These are phyloP conservation scores for Cordyceps cicadae DNA, from an alignment of 2,329 filamentous ascomycete genomes.

Conservation along the genomic window DNA sequence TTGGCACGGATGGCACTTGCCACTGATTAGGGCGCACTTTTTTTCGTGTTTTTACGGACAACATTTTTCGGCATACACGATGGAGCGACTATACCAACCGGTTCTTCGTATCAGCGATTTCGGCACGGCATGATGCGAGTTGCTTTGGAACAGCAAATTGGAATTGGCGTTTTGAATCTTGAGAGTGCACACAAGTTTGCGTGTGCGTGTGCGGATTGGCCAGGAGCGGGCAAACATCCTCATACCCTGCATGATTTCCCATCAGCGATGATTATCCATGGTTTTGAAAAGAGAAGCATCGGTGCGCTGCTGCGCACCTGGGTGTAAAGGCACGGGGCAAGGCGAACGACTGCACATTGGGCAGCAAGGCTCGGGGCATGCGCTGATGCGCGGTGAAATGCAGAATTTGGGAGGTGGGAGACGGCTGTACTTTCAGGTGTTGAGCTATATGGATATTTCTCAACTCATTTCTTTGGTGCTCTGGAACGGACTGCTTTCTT, in stretches of 20 bases:
- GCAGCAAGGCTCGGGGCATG: neutral
- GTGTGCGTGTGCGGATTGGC: conserved; percentile 1
- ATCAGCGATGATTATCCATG: conserved; percentile 5
- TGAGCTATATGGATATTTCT: neutral
- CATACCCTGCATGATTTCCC: conserved; percentile 3
- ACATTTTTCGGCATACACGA: conserved; percentile 7
- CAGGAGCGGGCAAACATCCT: conserved; percentile 3
- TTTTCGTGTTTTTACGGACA: conserved; percentile 6
- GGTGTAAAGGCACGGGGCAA: neutral
- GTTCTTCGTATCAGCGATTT: conserved; percentile 8
- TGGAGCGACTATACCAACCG: conserved; percentile 5
- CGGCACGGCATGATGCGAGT: neutral
- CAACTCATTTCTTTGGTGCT: conserved; percentile 6
- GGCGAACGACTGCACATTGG: neutral
- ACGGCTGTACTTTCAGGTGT: neutral
- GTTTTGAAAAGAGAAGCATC: neutral
- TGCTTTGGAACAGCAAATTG: conserved; percentile 1
- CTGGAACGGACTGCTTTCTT: neutral
- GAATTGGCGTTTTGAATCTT: conserved; percentile 9
- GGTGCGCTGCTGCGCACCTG: neutral
- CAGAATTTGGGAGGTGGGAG: neutral
- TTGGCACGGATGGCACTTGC: neutral
- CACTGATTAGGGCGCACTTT: conserved; percentile 7
- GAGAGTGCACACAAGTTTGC: neutral
- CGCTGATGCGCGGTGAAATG: neutral